Evolutionary conservation across 805 yeast genomes (phyloP).

Genomic region (Cyberlindnera bimundalis): DNA sequence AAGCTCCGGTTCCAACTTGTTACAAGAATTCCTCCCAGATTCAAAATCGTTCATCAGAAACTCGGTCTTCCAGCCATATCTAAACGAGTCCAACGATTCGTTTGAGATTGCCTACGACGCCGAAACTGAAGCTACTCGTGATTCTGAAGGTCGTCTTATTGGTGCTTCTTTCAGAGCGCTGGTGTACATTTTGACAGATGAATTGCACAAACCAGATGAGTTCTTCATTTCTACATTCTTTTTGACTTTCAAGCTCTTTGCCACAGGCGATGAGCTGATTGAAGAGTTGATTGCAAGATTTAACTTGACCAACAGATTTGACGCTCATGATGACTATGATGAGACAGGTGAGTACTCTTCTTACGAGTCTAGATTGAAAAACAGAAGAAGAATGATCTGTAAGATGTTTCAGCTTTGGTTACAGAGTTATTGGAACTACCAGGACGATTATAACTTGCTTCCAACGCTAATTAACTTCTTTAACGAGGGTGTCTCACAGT

Average conservation of each 20-base stretch:
- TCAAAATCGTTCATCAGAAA: constrained; percentile 34
- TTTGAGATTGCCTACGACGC: constrained; percentile 17
- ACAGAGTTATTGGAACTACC: constrained; percentile 82
- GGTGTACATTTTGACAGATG: constrained; percentile 64
- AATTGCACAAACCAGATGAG: constrained; percentile 56
- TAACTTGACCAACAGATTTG: constrained; percentile 43
- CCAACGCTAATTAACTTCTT: constrained; percentile 75
- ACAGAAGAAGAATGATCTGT: constrained; percentile 63
- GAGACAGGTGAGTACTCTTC: constrained; percentile 38
- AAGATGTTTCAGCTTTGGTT: constrained; percentile 79
- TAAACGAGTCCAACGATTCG: constrained; percentile 27
- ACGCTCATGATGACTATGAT: constrained; percentile 31
- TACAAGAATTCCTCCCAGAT: constrained; percentile 35
- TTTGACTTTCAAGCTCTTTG: constrained; percentile 70
- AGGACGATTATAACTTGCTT: constrained; percentile 54
- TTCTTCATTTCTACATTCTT: constrained; percentile 73
- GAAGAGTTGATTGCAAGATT: constrained; percentile 66
- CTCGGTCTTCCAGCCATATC: constrained; percentile 35
- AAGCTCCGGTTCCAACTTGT: constrained; percentile 30
- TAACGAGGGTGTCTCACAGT: constrained; percentile 66
- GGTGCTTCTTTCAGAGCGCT: constrained; percentile 74
- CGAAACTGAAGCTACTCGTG: constrained; percentile 48
- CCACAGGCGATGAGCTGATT: constrained; percentile 61
- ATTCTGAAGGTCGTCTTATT: constrained; percentile 47
- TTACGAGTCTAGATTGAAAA: constrained; percentile 38